phyloP scores from a whole-genome alignment of 1,139 yeast genomes.

The Debaryomyces robertsiae region DNA sequence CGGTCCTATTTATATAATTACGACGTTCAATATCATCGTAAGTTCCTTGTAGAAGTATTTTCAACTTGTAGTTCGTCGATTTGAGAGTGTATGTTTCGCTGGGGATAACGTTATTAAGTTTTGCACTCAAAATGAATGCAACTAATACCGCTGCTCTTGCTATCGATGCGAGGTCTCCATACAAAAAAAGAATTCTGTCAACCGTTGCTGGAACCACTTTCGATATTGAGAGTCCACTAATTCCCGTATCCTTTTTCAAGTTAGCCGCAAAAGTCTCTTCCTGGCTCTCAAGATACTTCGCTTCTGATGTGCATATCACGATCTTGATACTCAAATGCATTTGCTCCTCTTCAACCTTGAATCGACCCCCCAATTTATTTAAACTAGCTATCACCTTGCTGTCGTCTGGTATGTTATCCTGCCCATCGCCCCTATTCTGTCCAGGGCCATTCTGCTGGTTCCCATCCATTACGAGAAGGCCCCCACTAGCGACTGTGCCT shows the following conservation, averaged over 20 bases:
- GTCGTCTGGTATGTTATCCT: slow-evolving; percentile 23
- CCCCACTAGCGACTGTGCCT: slow-evolving; percentile 3
- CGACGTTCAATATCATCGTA: slow-evolving; percentile 1
- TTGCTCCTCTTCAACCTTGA: slow-evolving; percentile 5
- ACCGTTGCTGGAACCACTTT: slow-evolving; percentile 26
- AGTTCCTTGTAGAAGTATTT: slow-evolving; percentile 9
- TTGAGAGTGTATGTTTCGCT: slow-evolving; percentile 31
- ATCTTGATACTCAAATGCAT: slow-evolving; percentile 18
- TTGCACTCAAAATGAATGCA: slow-evolving; percentile 25
- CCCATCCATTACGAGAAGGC: slow-evolving; percentile 6
- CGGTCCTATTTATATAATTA: slow-evolving; percentile 3
- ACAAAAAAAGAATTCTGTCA: slow-evolving; percentile 31
- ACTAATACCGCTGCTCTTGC: slow-evolving; percentile 28
- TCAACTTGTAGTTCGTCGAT: slow-evolving; percentile 29
- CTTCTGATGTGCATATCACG: slow-evolving; percentile 31
- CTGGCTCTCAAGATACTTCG: slow-evolving; percentile 24
- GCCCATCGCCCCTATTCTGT: slow-evolving; percentile 1
- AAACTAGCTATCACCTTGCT: slow-evolving; percentile 23
- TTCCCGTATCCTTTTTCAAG: slow-evolving; percentile 21
- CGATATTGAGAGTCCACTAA: slow-evolving; percentile 26
- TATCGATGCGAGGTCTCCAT: slow-evolving; percentile 26
- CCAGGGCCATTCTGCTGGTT: not conserved
- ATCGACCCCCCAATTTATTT: slow-evolving; percentile 18
- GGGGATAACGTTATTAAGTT: slow-evolving; percentile 27
- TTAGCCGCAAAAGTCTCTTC: slow-evolving; percentile 12